Conservation (phyloP, 257 asterid genomes). For the Pogostemon cablin region DNA sequence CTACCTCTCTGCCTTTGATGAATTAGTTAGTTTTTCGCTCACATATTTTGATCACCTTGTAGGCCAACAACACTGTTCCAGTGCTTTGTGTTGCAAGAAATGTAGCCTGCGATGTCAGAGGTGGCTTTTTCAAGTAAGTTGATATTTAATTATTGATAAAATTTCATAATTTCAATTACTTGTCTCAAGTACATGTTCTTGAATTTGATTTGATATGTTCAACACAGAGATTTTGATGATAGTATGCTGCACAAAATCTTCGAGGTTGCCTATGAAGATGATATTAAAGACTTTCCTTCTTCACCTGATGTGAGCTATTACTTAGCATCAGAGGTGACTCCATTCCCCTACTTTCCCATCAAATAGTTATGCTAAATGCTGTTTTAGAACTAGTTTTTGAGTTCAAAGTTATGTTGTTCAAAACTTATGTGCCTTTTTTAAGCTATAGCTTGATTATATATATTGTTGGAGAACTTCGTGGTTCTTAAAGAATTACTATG, state of each 20-base stretch:
- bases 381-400: conserved; percentile 11
- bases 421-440: neutral
- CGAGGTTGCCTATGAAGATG: conserved; percentile 85
- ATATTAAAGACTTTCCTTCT: conserved; percentile 54
- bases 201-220: conserved; percentile 37
- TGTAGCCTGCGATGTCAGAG: conserved; percentile 97
- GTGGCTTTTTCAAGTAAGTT: conserved; percentile 96
- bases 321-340: conserved; percentile 78
- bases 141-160: conserved; percentile 6
- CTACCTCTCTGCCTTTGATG: conserved; percentile 15
- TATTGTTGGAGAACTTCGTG: conserved; percentile 12
- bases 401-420: conserved; percentile 11
- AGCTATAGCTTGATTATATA: conserved; percentile 16
- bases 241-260: conserved; percentile 72
- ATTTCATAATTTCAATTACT: conserved; percentile 25
- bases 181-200: conserved; percentile 27
- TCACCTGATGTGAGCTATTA: conserved; percentile 91
- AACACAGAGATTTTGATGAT: conserved; percentile 87
- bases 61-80: conserved; percentile 84
- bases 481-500: neutral
- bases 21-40: conserved; percentile 26
- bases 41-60: conserved; percentile 33
- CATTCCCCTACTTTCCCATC: conserved; percentile 19
- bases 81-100: conserved; percentile 97
- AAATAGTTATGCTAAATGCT: neutral